Evolutionary conservation across 139 green algal species (phyloP).

Genomic region (Micractinium sp.): DNA sequence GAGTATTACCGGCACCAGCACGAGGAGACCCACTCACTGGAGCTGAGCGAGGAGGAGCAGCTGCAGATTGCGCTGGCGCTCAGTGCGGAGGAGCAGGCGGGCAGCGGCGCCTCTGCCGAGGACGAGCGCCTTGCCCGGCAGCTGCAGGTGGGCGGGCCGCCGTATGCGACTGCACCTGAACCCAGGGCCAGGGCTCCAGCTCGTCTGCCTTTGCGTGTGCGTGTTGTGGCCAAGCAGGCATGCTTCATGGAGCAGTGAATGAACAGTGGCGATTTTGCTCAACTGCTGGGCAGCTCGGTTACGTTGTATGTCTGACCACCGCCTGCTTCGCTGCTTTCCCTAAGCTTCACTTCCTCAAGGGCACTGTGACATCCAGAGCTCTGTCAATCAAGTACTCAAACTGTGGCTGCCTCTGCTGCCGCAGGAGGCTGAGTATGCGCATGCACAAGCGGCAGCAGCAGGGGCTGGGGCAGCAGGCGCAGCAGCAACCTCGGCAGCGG

Average conservation of each 20-base stretch:
- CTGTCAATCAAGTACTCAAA: no score
- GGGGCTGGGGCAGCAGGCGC: not conserved
- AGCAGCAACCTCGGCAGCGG: not conserved
- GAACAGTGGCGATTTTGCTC: no score
- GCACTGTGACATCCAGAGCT: no score
- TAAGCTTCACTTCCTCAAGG: no score
- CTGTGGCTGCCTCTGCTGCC: not conserved
- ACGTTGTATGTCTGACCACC: no score
- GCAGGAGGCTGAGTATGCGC: slow-evolving; percentile 4
- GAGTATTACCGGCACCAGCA: not conserved
- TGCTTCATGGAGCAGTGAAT: not conserved
- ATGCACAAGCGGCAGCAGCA: not conserved
- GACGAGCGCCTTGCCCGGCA: not conserved
- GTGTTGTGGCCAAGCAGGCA: not conserved
- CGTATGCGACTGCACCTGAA: not conserved
- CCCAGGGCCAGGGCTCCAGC: not conserved
- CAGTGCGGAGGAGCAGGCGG: slow-evolving; percentile 21
- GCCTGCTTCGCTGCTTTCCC: no score
- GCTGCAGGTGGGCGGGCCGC: slow-evolving; percentile 13
- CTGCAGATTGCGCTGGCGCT: slow-evolving; percentile 44
- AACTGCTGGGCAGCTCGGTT: no score
- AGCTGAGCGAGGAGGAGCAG: slow-evolving; percentile 47
- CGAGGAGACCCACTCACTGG: not conserved
- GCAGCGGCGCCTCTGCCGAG: not conserved
- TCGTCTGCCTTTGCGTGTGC: not conserved